Percentiles rank a stretch among this genome's conserved stretches.
Evolutionary conservation across 768 basidiomycete genomes (phyloP).

Genomic region (Chalciporus piperatus): DNA sequence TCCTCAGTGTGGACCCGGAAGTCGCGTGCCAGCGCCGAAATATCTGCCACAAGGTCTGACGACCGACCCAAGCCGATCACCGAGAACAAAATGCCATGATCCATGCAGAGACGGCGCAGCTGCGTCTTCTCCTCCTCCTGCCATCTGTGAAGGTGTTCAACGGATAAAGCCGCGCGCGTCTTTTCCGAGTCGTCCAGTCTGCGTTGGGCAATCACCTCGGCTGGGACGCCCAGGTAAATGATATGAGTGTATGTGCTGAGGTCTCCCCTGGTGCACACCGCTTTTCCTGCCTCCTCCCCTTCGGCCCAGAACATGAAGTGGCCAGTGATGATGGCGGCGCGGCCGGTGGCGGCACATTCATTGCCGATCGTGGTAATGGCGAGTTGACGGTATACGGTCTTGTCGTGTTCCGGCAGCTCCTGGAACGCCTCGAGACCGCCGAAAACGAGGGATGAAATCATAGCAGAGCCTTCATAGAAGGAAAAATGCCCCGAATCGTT

Average conservation of each 20-base stretch:
- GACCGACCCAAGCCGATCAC: conserved; percentile 11
- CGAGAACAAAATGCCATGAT: conserved; percentile 15
- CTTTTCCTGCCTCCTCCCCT: conserved; percentile 16
- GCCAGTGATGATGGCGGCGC: too few relatives aligned
- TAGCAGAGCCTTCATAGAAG: too few relatives aligned
- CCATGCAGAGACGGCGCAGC: conserved; percentile 14
- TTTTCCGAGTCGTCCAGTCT: conserved; percentile 9
- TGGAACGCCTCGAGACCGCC: too few relatives aligned
- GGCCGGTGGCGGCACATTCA: too few relatives aligned
- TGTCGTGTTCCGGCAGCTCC: too few relatives aligned
- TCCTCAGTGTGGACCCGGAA: conserved; percentile 12
- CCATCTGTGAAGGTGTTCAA: conserved; percentile 14
- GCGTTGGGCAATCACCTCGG: conserved; percentile 13
- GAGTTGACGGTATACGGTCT: too few relatives aligned
- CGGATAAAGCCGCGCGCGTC: conserved; percentile 8
- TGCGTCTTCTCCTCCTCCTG: conserved; percentile 15
- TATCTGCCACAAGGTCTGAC: conserved; percentile 11
- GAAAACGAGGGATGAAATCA: too few relatives aligned
- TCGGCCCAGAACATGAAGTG: conserved; percentile 16
- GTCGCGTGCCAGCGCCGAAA: conserved; percentile 8
- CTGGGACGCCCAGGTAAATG: conserved; percentile 11
- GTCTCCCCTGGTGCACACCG: conserved; percentile 13
- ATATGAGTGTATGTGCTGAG: conserved; percentile 17
- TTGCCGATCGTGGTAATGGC: too few relatives aligned
- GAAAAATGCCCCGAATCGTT: too few relatives aligned